Base-by-base conservation (phyloP, 306 rosid genomes). In the Aeschynomene evenia region DNA sequence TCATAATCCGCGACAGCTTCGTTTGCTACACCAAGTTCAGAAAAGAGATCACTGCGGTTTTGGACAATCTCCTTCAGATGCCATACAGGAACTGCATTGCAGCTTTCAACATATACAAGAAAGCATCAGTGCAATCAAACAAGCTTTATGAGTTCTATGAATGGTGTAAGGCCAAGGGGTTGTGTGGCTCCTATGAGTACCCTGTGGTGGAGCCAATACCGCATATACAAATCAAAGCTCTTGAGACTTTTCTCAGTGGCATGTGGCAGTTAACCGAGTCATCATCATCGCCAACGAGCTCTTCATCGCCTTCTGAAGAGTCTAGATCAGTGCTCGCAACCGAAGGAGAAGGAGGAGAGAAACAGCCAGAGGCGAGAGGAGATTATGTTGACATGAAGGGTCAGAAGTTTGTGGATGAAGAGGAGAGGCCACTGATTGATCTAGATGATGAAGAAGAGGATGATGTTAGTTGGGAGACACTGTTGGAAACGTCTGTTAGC, bases 211-310 rank as follows among this genome's bases (percentile, higher is more conserved):
- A 89, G 34, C 63, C 82, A 12, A 86, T 89, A 46, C 93, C 91
- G 10, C 56, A 76, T 0, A 36, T 86, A 23, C 88, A 87, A 60
- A 80, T 92, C 24, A 74, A 69, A 43, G 88, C 87, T 54, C 70
- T 92, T 1, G 91, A 86, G 66, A 70, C 37, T 53, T 74, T 82
- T 26, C 66, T 92, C 43, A 40, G 79, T 11, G 90, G 85, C 1
- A 89, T 89, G 89, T 89, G 96, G 95, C 77, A 92, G 77, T 26
- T 86, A 57, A 80, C 89, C 0, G 89, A 82, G 20, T 84, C 87
- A 0, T 77, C 87, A 0, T 75, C 84, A 0, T 80, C 85, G 0
- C 52, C 53, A 4, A 42, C 68, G 0, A 28, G 78, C n/a, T 51
- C 81, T 10, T 56, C 83, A 19, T 74, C 81, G 0, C 42, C 71